phyloP scores from a whole-genome alignment of 306 rosid genomes.

The Abrus precatorius region DNA sequence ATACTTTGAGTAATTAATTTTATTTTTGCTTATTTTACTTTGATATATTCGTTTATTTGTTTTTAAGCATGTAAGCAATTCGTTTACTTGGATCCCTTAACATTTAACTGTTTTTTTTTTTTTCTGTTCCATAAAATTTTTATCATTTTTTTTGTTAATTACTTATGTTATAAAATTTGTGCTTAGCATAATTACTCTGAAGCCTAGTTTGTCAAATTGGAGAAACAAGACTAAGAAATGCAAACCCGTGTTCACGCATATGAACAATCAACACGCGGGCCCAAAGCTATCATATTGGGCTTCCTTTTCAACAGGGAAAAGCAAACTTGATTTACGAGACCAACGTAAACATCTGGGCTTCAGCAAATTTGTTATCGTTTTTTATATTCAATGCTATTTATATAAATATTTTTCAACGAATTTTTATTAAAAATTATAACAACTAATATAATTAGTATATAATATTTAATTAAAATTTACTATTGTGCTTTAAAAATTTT shows the following conservation, averaged over 20 bases:
- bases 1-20: too few species aligned
- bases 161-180: neutral
- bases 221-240: neutral
- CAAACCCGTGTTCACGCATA: neutral
- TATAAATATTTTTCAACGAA: too few species aligned
- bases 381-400: too few species aligned
- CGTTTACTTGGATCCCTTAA: neutral
- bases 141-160: neutral
- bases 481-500: too few species aligned
- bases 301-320: neutral
- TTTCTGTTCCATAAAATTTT: neutral
- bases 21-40: too few species aligned
- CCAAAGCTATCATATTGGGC: neutral
- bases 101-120: neutral
- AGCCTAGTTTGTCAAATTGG: neutral
- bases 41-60: too few species aligned
- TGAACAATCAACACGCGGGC: neutral
- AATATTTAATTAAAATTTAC: too few species aligned
- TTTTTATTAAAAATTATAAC: too few species aligned
- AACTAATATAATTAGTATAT: too few species aligned
- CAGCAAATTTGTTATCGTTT: too few species aligned
- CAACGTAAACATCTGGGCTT: neutral
- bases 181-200: neutral
- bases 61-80: too few species aligned
- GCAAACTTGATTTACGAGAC: neutral